Percentiles rank a stretch among this genome's conserved stretches.
Conservation (phyloP, 2,329 filamentous ascomycete genomes). For the Corniculantispora saksenae region DNA sequence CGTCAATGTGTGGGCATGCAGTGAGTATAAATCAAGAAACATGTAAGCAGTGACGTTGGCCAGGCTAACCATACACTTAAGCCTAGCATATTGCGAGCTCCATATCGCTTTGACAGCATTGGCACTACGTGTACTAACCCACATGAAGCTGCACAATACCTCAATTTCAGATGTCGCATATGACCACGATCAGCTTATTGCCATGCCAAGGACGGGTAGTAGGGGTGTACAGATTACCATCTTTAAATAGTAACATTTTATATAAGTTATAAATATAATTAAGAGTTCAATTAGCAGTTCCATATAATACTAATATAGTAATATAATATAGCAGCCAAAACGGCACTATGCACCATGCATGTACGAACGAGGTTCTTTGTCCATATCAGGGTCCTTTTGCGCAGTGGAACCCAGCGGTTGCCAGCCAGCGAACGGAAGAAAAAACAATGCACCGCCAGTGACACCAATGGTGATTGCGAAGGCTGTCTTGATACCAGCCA, state of each 20-base stretch:
- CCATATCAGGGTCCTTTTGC: no score
- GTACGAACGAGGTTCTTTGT: no score
- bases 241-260: no score
- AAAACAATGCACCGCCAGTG: neutral
- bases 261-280: no score
- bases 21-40: constrained; percentile 19
- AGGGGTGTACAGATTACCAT: neutral
- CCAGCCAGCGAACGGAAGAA: no score
- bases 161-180: constrained; percentile 31
- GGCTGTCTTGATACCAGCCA: neutral
- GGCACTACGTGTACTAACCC: constrained; percentile 31
- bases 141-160: constrained; percentile 31
- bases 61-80: neutral
- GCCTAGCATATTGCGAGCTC: constrained; percentile 19
- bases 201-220: constrained; percentile 20
- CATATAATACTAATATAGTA: no score
- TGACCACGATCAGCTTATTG: constrained; percentile 31
- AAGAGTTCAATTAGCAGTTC: no score
- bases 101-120: constrained; percentile 29
- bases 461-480: neutral
- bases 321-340: no score
- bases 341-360: no score
- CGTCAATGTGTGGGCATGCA: constrained; percentile 26
- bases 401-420: no score
- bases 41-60: neutral